Conservation (phyloP, 768 basidiomycete genomes). For the Xanthoconium stramineum region DNA sequence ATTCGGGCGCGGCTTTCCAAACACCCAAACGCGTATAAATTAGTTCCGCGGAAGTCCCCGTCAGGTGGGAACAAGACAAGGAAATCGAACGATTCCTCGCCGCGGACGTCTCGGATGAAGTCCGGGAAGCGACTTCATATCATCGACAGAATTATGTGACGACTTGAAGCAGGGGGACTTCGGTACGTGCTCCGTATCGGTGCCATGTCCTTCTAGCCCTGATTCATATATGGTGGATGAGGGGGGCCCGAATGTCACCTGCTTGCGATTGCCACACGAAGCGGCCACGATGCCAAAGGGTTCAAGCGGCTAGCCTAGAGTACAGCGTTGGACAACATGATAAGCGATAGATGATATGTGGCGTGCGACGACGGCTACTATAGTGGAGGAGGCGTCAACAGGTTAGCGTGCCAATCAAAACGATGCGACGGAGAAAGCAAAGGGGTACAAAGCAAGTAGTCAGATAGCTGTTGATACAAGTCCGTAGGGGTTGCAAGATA, state of each 20-base stretch:
- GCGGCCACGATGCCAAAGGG: not conserved
- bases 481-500: conserved; percentile 2
- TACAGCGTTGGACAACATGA: conserved; percentile 6
- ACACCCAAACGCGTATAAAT: not conserved
- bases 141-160: not conserved
- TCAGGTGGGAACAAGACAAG: not conserved
- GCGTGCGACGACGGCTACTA: conserved; percentile 6
- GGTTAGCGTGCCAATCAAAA: conserved; percentile 16
- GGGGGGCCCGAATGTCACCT: not conserved
- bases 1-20: not conserved
- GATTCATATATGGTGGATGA: not conserved
- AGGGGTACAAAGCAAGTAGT: not conserved
- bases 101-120: conserved; percentile 4
- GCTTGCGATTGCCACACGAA: not conserved
- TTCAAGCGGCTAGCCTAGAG: conserved; percentile 4
- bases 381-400: conserved; percentile 1
- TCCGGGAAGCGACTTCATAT: not conserved
- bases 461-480: conserved; percentile 15
- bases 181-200: not conserved
- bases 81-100: not conserved
- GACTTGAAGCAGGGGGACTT: not conserved
- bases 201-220: not conserved
- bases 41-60: conserved; percentile 1
- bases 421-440: conserved; percentile 3
- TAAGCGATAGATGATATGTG: conserved; percentile 4